Conservation (phyloP, 2,329 filamentous ascomycete genomes). For the Arthrobotrys megalospora region DNA sequence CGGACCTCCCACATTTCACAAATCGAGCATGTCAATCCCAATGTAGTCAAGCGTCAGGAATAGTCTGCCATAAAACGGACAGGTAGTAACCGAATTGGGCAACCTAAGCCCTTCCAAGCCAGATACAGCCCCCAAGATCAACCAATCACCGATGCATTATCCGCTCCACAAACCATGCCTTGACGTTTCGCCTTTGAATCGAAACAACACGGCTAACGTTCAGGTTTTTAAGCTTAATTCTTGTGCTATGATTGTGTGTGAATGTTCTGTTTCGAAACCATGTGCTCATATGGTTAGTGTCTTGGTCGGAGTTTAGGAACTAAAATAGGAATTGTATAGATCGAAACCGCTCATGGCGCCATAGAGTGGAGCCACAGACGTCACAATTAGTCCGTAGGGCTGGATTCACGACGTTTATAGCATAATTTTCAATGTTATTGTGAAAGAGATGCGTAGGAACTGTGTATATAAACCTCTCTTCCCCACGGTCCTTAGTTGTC, state of each 20-base stretch:
- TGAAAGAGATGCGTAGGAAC: not conserved
- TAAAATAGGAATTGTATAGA: not conserved
- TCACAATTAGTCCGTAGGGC: not conserved
- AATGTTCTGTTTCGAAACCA: conserved; percentile 30
- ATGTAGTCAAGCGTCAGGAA: conserved; percentile 25
- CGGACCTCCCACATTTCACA: not conserved
- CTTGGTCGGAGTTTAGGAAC: not conserved
- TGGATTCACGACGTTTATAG: not conserved
- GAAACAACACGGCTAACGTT: conserved; percentile 15
- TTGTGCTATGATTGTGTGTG: conserved; percentile 10
- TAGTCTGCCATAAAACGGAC: not conserved
- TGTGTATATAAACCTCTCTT: conserved; percentile 35
- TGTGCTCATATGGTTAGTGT: not conserved
- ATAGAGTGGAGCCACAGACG: not conserved
- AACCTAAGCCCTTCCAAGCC: conserved; percentile 25
- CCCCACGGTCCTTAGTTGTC: conserved; percentile 17
- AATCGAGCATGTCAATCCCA: conserved; percentile 2
- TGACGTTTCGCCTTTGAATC: conserved; percentile 28
- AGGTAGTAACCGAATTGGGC: not conserved
- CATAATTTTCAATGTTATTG: no score
- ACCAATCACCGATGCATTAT: conserved; percentile 22
- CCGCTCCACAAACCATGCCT: not conserved
- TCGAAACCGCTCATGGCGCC: not conserved
- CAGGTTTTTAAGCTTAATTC: not conserved
- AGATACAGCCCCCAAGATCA: conserved; percentile 16